Base-by-base conservation (phyloP, 75 land plant genomes). In the Pinus tabuliformis region DNA sequence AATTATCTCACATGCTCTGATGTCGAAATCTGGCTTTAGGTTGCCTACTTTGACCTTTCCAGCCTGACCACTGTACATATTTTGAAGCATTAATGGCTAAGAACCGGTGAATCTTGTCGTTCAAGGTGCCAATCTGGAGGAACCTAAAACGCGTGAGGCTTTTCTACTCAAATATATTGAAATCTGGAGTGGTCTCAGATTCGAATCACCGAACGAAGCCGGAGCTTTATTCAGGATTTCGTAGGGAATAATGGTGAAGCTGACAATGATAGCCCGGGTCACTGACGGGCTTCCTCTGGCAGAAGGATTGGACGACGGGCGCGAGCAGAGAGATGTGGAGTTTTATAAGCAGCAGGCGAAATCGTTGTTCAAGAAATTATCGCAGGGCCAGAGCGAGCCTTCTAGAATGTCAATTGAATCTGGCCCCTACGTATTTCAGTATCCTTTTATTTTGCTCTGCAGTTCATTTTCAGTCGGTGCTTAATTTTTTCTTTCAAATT, bases 321-420 rank as follows among this genome's bases (percentile, higher is more conserved):
- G 96, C 24, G 92, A 90, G 79, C 73, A 88, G 82, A 84, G 89
- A 70, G 97, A 96, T 83, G 62, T 90, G 77, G 99, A 96, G 26
- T 86, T 81, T 75, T 96, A 96, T 81, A 96, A 96, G 81, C 97
- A 94, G 78, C 99, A 96, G 78, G 94, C 94, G 8, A 96, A 96
- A 83, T 77, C 90, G 45, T 78, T 96, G 88, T 96, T 95, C 79
- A 96, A 94, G 83, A 90, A 90, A 64, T 88, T 96, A 15, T 96
- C 92, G 13, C 91, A 76, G 70, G 89, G 97, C 16, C 92, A 88
- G 60, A 84, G 91, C 73, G 97, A 91, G 58, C 83, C 99, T 56
- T 96, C 99, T 5, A 84, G 97, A 78, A 96, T 96, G 99, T 93
- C 99, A 62, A 80, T 96, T 72, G 99, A 96, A 78, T 86, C 97